Conservation (phyloP, 2,329 filamentous ascomycete genomes). For the Xylaria sp. region DNA sequence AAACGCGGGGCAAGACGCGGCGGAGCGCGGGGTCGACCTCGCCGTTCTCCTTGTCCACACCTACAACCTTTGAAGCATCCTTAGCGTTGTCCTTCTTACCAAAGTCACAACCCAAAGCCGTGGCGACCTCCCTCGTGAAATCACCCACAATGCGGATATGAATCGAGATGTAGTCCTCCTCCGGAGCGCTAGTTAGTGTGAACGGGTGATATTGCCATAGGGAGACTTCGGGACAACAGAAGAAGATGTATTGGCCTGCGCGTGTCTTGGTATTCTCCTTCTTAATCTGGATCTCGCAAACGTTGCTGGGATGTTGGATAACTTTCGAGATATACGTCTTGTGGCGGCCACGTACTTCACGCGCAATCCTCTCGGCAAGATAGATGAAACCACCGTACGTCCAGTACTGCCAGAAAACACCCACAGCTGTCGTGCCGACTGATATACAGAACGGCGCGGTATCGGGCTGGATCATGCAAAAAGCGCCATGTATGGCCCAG, state of each 20-base stretch:
- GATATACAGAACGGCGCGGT: slow-evolving; percentile 80
- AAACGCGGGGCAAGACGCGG: slow-evolving; percentile 79
- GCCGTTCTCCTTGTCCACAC: slow-evolving; percentile 67
- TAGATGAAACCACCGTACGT: slow-evolving; percentile 85
- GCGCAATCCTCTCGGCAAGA: slow-evolving; percentile 79
- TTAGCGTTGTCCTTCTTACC: slow-evolving; percentile 61
- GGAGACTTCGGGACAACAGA: slow-evolving; percentile 86
- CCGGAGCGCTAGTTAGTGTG: slow-evolving; percentile 84
- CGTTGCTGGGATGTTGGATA: slow-evolving; percentile 87
- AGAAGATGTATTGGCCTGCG: slow-evolving; percentile 88
- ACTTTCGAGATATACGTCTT: slow-evolving; percentile 90
- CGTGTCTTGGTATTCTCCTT: slow-evolving; percentile 85
- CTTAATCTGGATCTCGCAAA: slow-evolving; percentile 92
- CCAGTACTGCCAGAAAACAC: slow-evolving; percentile 92
- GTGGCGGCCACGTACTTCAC: slow-evolving; percentile 81
- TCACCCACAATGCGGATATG: slow-evolving; percentile 86
- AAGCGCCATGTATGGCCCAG: slow-evolving; percentile 89
- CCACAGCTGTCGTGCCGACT: slow-evolving; percentile 71
- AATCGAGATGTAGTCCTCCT: slow-evolving; percentile 90
- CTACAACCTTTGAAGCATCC: slow-evolving; percentile 73
- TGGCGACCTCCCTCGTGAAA: slow-evolving; percentile 77
- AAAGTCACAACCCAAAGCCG: slow-evolving; percentile 79
- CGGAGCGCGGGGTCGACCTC: slow-evolving; percentile 76
- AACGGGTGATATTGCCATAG: slow-evolving; percentile 92
- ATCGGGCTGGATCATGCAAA: slow-evolving; percentile 91